Evolutionary conservation across 352 stramenopile species (phyloP).

Genomic region (Globisporangium apiculatum): DNA sequence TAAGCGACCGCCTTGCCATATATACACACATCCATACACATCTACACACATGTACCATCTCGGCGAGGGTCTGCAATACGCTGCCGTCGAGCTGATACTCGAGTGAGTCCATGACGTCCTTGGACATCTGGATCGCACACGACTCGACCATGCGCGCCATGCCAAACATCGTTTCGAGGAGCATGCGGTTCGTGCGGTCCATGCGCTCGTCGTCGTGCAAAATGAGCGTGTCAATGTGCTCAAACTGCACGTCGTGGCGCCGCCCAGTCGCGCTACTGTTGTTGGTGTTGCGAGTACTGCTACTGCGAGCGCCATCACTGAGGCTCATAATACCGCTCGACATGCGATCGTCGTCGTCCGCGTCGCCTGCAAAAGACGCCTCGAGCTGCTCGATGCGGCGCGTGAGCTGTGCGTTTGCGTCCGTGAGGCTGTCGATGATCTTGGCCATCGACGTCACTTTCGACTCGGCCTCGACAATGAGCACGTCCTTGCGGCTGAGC

Average conservation of each 20-base stretch:
- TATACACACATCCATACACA: no score
- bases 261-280: conserved; percentile 1
- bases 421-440: conserved; percentile 74
- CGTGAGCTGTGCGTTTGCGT: conserved; percentile 64
- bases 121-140: conserved; percentile 76
- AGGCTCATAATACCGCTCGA: not conserved
- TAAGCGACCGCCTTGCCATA: no score
- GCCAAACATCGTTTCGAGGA: conserved; percentile 74
- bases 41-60: conserved; percentile 30
- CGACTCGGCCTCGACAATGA: conserved; percentile 50
- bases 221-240: conserved; percentile 48
- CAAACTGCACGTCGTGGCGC: conserved; percentile 30
- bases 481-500: conserved; percentile 69
- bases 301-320: not conserved
- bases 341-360: conserved; percentile 1
- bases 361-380: conserved; percentile 19
- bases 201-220: conserved; percentile 36
- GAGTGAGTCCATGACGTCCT: conserved; percentile 76
- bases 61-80: conserved; percentile 45
- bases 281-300: no score
- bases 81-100: conserved; percentile 68
- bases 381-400: conserved; percentile 61
- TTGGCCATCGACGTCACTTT: conserved; percentile 66
- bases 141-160: conserved; percentile 84
- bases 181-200: conserved; percentile 66